Evolutionary conservation across 2,329 filamentous ascomycete species (phyloP).

Genomic region (Colletotrichum acutatum): DNA sequence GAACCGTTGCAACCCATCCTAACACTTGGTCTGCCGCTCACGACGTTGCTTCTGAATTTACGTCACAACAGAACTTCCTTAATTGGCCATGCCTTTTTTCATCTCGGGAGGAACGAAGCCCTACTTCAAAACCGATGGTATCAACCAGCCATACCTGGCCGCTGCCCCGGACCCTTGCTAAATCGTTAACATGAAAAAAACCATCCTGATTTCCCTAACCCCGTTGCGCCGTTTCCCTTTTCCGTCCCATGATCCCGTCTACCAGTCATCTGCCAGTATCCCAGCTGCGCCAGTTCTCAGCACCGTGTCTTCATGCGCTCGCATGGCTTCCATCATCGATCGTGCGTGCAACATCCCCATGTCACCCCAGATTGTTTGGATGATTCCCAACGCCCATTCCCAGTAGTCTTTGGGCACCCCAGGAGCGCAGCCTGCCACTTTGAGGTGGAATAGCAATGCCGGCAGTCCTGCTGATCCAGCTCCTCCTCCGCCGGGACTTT

Average conservation of each 20-base stretch:
- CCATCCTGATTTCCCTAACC: not conserved
- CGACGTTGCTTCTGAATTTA: not conserved
- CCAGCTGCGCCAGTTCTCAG: constrained; percentile 30
- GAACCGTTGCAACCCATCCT: not conserved
- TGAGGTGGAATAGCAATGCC: constrained; percentile 60
- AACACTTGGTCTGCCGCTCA: not conserved
- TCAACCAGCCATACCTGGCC: constrained; percentile 3
- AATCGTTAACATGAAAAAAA: not conserved
- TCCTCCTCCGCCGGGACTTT: constrained; percentile 51
- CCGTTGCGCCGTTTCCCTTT: not conserved
- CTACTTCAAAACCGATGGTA: constrained; percentile 17
- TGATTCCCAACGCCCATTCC: constrained; percentile 55
- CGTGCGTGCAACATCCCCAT: constrained; percentile 64
- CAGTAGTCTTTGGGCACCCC: constrained; percentile 55
- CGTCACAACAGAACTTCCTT: not conserved
- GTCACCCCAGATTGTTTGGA: constrained; percentile 61
- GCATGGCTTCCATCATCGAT: constrained; percentile 55
- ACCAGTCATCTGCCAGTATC: constrained; percentile 35
- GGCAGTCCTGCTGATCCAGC: constrained; percentile 60
- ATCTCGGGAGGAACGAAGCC: not conserved
- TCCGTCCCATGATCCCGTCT: not conserved
- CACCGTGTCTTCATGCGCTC: constrained; percentile 37
- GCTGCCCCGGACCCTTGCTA: not conserved
- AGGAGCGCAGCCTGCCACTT: constrained; percentile 58
- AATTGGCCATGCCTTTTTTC: not conserved